These are phyloP conservation scores for Lentinula aciculospora DNA, from an alignment of 768 basidiomycete species.

Conservation along the genomic window DNA sequence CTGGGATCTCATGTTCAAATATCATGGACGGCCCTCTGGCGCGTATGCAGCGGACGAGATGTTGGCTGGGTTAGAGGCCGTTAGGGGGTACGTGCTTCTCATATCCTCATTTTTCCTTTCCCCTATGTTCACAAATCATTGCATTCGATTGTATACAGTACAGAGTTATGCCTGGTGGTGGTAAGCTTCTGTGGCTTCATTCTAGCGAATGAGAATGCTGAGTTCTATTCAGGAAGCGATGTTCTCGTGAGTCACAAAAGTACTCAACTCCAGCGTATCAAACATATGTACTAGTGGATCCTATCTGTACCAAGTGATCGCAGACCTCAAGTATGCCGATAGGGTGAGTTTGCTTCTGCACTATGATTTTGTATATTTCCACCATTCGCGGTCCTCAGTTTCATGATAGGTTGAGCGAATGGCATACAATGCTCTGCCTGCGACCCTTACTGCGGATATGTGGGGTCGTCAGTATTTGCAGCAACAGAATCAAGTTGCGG, in stretches of 20 bases:
- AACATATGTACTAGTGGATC: slow-evolving; percentile 31
- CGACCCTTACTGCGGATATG: slow-evolving; percentile 49
- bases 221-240: slow-evolving; percentile 41
- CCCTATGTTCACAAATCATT: neutral
- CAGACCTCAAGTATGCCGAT: slow-evolving; percentile 48
- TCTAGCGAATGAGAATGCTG: neutral
- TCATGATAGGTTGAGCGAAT: slow-evolving; percentile 34
- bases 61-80: slow-evolving; percentile 45
- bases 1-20: slow-evolving; percentile 53
- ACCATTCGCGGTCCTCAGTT: neutral
- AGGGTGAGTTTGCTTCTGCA: slow-evolving; percentile 21
- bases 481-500: slow-evolving; percentile 52
- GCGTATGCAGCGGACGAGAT: slow-evolving; percentile 55
- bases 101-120: no score
- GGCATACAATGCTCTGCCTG: slow-evolving; percentile 47
- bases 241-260: slow-evolving; percentile 41
- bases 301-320: slow-evolving; percentile 51
- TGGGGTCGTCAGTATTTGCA: slow-evolving; percentile 59
- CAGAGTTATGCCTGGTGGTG: slow-evolving; percentile 50
- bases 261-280: neutral
- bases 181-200: slow-evolving; percentile 21
- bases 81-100: slow-evolving; percentile 35
- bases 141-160: no score
- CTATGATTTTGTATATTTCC: neutral
- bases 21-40: slow-evolving; percentile 51